These are phyloP conservation scores for Ophiostoma ulmi DNA, from an alignment of 2,329 filamentous ascomycete species.

Conservation along the genomic window DNA sequence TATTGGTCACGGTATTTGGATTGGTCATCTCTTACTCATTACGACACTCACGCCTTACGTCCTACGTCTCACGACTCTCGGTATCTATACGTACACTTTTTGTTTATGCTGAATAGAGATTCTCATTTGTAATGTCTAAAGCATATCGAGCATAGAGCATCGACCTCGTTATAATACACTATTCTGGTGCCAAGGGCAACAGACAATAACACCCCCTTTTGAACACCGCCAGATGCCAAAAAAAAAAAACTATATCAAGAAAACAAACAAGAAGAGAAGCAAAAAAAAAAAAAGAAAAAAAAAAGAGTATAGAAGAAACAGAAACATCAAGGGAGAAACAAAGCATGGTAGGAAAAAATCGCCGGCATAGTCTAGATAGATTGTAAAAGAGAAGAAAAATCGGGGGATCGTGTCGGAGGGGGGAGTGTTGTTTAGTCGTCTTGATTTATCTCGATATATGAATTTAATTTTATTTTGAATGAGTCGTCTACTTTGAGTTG, in stretches of 20 bases:
- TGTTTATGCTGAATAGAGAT: conserved; percentile 12
- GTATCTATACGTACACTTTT: not conserved
- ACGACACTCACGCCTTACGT: not conserved
- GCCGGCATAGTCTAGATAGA: conserved; percentile 6
- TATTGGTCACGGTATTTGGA: not conserved
- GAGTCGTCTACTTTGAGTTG: not conserved
- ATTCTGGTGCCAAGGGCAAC: not conserved
- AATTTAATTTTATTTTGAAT: conserved; percentile 23
- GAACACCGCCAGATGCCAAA: not conserved
- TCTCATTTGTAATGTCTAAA: not conserved
- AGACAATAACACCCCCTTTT: conserved; percentile 12
- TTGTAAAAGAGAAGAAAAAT: not conserved
- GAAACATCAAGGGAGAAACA: conserved; percentile 10
- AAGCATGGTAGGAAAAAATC: not conserved
- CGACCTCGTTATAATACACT: not conserved
- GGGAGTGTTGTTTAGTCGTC: not conserved
- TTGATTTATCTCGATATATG: not conserved
- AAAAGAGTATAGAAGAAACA: not conserved
- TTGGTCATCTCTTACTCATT: not conserved
- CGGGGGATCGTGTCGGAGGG: conserved; percentile 12
- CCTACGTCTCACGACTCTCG: not conserved
- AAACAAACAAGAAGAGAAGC: not conserved
- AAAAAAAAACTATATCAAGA: not conserved
- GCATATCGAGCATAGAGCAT: not conserved
- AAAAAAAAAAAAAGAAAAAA: conserved; percentile 1